Percentiles rank a stretch among this genome's conserved stretches.
Evolutionary conservation across 441 rosid genomes (phyloP).

Genomic region (Kokia cookei): DNA sequence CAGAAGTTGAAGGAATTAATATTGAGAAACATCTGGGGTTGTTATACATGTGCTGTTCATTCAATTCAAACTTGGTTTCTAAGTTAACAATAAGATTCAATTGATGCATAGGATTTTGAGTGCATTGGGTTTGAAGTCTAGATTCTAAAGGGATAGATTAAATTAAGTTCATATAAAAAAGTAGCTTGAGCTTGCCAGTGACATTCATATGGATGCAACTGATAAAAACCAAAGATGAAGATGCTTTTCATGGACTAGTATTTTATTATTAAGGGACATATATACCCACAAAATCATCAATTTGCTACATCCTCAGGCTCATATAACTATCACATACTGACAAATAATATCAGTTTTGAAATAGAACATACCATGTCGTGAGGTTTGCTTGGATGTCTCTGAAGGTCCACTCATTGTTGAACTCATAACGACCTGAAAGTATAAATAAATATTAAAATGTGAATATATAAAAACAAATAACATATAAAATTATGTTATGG

Average conservation of each 20-base stretch:
- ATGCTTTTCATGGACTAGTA: background rate
- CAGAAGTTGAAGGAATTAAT: background rate
- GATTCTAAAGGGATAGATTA: background rate
- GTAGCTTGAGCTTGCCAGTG: background rate
- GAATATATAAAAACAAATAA: no score
- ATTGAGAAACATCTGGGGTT: slow-evolving; percentile 1
- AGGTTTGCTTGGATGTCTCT: no score
- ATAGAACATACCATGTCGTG: no score
- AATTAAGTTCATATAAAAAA: background rate
- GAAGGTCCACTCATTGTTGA: no score
- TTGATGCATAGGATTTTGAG: background rate
- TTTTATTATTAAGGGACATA: background rate
- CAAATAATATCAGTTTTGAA: no score
- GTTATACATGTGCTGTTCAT: background rate
- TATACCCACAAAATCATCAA: background rate
- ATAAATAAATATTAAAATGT: no score
- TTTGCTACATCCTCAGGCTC: background rate
- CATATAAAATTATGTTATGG: no score
- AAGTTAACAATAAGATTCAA: background rate
- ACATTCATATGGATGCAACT: background rate
- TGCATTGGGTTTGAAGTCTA: background rate
- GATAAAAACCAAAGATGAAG: background rate
- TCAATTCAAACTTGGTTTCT: background rate
- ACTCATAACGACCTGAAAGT: no score
- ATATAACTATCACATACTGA: no score